A percentile compares a stretch with the other conserved stretches of the same genome.
phyloP scores from a whole-genome alignment of 2,329 filamentous ascomycete genomes.

The Sphaerulina vaccinii region DNA sequence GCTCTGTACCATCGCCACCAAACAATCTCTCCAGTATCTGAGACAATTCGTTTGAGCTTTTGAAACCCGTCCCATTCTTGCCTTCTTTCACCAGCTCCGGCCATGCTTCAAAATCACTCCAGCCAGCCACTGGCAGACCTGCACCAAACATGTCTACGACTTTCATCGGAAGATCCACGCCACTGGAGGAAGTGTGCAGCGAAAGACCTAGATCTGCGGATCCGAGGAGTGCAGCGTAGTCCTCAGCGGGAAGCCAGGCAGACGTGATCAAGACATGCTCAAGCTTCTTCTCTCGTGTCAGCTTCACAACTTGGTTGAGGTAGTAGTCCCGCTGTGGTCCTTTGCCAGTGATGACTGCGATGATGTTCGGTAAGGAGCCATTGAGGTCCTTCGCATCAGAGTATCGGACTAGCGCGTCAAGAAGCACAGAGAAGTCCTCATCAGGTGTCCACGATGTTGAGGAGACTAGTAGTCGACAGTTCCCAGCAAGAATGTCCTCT shows the following conservation, averaged over 20 bases:
- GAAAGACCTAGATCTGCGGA: conserved; percentile 87
- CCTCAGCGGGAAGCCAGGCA: conserved; percentile 77
- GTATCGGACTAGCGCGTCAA: conserved; percentile 77
- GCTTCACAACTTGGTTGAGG: conserved; percentile 60
- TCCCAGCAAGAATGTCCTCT: conserved; percentile 42
- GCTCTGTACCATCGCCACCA: conserved; percentile 49
- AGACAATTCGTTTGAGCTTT: conserved; percentile 65
- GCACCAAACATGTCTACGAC: conserved; percentile 99
- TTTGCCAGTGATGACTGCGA: conserved; percentile 92
- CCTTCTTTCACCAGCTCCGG: conserved; percentile 85
- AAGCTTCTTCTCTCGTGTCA: conserved; percentile 64
- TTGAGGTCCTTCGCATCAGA: conserved; percentile 46
- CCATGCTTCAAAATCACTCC: conserved; percentile 83
- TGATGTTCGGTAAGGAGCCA: conserved; percentile 60
- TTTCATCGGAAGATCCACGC: conserved; percentile 97
- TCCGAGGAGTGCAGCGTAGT: conserved; percentile 82
- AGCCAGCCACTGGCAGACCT: conserved; percentile 85
- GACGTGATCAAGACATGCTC: conserved; percentile 70
- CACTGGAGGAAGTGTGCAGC: conserved; percentile 88
- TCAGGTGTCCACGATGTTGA: conserved; percentile 97
- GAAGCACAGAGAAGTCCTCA: conserved; percentile 86
- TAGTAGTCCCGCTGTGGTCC: conserved; percentile 81
- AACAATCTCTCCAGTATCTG: conserved; percentile 66
- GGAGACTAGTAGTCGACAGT: conserved; percentile 73
- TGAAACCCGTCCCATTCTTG: conserved; percentile 82